Base-by-base conservation (phyloP, 805 yeast genomes). In the Kodamaea hsintzibuensis region DNA sequence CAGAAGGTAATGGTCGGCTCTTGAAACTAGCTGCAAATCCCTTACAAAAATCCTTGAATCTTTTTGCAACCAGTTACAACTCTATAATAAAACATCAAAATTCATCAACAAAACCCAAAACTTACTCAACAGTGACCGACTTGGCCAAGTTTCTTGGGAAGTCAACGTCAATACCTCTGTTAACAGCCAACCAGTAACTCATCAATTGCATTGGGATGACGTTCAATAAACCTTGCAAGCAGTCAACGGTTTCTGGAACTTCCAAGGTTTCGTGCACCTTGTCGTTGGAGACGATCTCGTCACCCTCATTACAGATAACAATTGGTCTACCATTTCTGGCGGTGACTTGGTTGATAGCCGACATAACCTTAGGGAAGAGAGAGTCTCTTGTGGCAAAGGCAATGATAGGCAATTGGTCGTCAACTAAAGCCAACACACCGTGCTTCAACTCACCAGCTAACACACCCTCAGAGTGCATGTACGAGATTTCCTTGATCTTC, bases 391-490 rank as follows among this genome's bases (percentile, higher is more conserved):
- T 93, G 51, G 98, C 98, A 70, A 95, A 85, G 2, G 96, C 96
- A 72, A 95, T 88, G 62, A 95, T 90, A 56, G 99, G 99, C 68
- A 95, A 79, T 58, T 87, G 80, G 63, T 89, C 96, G 74, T 95
- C 99, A 56, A 95, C 98, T 56, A 95, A 81, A 7, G 99, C 99
- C 66, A 95, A 82, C 33, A 91, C 97, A 76, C 99, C 99, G 70
- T 95, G 99, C 74, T 95, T 95, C 75, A 95, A 84, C 76, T 95
- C 99, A 72, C 99, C 99, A 18, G 99, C 99, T 60, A 95, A 84
- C 51, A 95, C 97, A 79, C 99, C 99, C 78, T 95, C 99, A 17
- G 98, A 91, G 72, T 95, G 99, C 91, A 95, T 95, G 73, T 95
- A 95, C 2, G 98, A 93, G 58, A 95, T 95, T 74, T 95, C 99